Evolutionary conservation across 2,329 filamentous ascomycete species (phyloP), one percentile per base, ranked within the genome.

Genomic region (Pseudocercospora fijiensis): DNA sequence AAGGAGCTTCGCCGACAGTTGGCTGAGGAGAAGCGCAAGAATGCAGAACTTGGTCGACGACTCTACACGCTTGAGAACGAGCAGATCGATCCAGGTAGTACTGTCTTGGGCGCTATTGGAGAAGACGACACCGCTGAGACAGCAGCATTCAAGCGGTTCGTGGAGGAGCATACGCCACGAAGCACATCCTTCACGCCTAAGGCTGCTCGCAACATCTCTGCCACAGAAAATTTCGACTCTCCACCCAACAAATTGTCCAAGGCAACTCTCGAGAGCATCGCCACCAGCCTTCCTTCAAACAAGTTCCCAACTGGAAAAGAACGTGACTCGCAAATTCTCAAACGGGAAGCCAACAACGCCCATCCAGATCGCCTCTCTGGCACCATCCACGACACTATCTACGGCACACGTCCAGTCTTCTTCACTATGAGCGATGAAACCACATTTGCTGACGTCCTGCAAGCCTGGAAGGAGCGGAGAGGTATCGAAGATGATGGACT

Each of bases 41-140:
- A 20, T 2, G 52, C 59, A 8, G 30, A n/a, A 1, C 52, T 61
- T 13, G 24, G 30, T 0, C 27, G 51, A 41, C 49, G 59, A 3
- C 30, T 61, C 5, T 20, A 41, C 3, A 61, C 59, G 10, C 28
- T 61, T 18, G 51, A 61, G 27, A 37, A 61, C 18, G 30, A 61
- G 51, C 43, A 37, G n/a, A 30, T 41, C n/a, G 59, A 61, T 51
- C 51, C 53, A 3, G 53, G 53, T 9, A 30, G 16, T 22, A 30
- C 7, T 22, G 28, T 22, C n/a, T 18, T n/a, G 10, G 26, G 18
- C 13, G 10, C 9, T 33, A 7, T 16, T 24, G 20, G 45, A 4
- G 18, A 49, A 4, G 4, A 49, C 4, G 18, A 20, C 9, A 24
- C 45, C 24, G 41, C 11, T 13, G 1, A 13, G 8, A 26, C 9